Evolutionary conservation across 495 filamentous ascomycete genomes (phyloP).

Genomic region (Letharia lupina): DNA sequence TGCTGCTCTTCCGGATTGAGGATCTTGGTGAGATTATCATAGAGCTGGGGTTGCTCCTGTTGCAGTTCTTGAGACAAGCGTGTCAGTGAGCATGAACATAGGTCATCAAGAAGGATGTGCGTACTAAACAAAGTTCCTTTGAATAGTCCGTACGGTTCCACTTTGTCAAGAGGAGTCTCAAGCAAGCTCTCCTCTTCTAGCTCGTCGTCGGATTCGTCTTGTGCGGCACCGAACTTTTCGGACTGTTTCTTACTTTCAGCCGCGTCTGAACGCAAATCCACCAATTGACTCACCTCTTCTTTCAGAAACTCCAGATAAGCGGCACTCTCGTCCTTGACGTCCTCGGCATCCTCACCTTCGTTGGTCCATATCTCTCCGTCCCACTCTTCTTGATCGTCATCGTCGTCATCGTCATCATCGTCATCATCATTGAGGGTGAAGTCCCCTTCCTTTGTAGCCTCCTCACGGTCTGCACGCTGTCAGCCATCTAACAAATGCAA

Average conservation of each 20-base stretch:
- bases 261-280: not conserved
- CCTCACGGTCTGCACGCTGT: constrained; percentile 60
- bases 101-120: constrained; percentile 30
- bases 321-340: constrained; percentile 78
- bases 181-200: constrained; percentile 86
- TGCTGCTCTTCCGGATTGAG: constrained; percentile 74
- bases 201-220: constrained; percentile 76
- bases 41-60: constrained; percentile 84
- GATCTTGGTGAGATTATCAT: constrained; percentile 67
- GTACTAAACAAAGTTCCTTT: constrained; percentile 71
- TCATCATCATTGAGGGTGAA: constrained; percentile 59
- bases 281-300: constrained; percentile 56
- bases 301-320: constrained; percentile 95
- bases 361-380: constrained; percentile 60
- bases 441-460: constrained; percentile 81
- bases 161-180: constrained; percentile 86
- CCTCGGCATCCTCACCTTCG: constrained; percentile 59
- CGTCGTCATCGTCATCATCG: constrained; percentile 53
- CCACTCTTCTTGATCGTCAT: constrained; percentile 72
- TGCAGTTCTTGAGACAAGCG: constrained; percentile 56
- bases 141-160: constrained; percentile 90
- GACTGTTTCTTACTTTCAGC: constrained; percentile 45
- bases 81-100: not conserved
- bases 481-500: constrained; percentile 1
- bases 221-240: constrained; percentile 65